These are phyloP conservation scores for Stentor coeruleus DNA, from an alignment of 73 alveolate genomes.

Conservation along the genomic window DNA sequence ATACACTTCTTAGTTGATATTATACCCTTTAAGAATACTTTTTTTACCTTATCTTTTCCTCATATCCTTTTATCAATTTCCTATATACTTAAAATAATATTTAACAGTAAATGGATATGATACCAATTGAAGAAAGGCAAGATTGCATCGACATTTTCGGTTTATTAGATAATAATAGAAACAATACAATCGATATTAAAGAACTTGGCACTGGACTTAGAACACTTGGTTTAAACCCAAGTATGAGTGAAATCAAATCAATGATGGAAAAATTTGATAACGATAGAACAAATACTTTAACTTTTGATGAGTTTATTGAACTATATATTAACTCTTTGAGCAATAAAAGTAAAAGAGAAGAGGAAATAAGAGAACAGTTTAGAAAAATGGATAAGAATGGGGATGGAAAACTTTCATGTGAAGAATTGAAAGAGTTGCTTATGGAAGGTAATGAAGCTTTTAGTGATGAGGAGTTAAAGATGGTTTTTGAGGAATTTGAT, in stretches of 20 bases:
- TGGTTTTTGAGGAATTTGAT: background rate
- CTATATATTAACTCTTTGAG: background rate
- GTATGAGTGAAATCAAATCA: background rate
- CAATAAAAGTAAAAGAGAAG: background rate
- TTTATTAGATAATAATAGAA: background rate
- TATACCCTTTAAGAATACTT: too few relatives aligned
- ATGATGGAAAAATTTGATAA: background rate
- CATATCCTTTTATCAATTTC: background rate
- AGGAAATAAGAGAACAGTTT: background rate
- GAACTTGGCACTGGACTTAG: conserved; percentile 12
- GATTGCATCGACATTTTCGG: background rate
- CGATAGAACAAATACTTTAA: background rate
- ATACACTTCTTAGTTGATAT: too few relatives aligned
- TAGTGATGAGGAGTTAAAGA: background rate
- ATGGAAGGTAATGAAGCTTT: background rate
- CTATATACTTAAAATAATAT: background rate
- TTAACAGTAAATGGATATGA: background rate
- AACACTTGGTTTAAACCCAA: conserved; percentile 14
- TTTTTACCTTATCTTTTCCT: too few relatives aligned
- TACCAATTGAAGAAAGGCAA: background rate
- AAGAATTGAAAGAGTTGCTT: background rate
- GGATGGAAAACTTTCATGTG: background rate
- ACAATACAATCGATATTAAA: background rate
- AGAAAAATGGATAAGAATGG: background rate
- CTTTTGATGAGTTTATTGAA: background rate